These are phyloP conservation scores for Sarcocystis neurona DNA, from an alignment of 169 alveolate species.

Conservation along the genomic window DNA sequence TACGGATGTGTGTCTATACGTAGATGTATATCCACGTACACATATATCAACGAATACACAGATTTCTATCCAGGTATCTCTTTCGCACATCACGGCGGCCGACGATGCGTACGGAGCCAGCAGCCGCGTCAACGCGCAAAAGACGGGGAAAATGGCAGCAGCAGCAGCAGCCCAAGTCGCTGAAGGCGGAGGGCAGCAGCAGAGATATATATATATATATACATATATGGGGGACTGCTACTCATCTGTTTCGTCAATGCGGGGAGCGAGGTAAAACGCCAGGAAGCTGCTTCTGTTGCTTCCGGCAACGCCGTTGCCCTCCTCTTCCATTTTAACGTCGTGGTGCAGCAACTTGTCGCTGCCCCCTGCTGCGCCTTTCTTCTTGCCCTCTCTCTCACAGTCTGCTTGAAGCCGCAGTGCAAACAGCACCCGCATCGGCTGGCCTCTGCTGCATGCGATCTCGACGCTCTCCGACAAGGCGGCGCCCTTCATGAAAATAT, in stretches of 20 bases:
- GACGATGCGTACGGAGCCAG: too few species aligned
- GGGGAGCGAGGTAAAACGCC: constrained; percentile 8
- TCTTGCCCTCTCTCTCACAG: constrained; percentile 1
- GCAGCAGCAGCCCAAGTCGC: too few species aligned
- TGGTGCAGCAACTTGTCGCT: background rate
- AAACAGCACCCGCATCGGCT: constrained; percentile 15
- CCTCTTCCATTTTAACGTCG: constrained; percentile 32
- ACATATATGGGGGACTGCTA: background rate
- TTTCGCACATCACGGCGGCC: too few species aligned
- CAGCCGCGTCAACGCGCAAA: too few species aligned
- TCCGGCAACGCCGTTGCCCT: too few species aligned
- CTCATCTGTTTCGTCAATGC: constrained; percentile 11
- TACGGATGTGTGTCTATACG: too few species aligned
- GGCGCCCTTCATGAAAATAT: constrained; percentile 28
- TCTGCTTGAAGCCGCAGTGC: constrained; percentile 6
- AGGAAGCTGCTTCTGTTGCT: background rate
- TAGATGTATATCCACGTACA: too few species aligned
- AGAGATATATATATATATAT: constrained; percentile 13
- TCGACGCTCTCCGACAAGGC: constrained; percentile 18
- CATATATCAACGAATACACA: too few species aligned
- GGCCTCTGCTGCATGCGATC: constrained; percentile 41
- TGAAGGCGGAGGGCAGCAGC: too few species aligned
- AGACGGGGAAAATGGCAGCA: too few species aligned
- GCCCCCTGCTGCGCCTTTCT: constrained; percentile 17
- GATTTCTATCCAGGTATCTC: too few species aligned